Conservation (phyloP, 176 grass and related monocot genomes). For the Phoenix dactylifera region DNA sequence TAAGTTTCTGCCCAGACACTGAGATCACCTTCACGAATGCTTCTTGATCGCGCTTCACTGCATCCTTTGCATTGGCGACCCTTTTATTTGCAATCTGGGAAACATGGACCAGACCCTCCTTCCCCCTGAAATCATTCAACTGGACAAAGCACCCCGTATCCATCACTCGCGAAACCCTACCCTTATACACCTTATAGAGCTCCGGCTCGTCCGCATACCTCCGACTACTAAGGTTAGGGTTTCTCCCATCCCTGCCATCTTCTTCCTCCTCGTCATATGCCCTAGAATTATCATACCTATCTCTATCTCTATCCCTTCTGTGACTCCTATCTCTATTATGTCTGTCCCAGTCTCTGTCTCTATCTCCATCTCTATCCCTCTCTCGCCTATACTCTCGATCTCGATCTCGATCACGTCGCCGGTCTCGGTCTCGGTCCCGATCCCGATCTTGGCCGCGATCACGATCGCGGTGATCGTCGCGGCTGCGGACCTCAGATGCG, state of each 20-base stretch:
- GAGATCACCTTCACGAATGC: constrained; percentile 79
- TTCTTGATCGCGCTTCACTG: constrained; percentile 71
- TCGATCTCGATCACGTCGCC: constrained; percentile 14
- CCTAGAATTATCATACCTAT: constrained; percentile 10
- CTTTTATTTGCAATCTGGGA: constrained; percentile 60
- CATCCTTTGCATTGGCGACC: constrained; percentile 65
- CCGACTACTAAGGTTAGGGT: not conserved
- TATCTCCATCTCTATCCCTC: constrained; percentile 27
- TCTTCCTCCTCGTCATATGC: constrained; percentile 15
- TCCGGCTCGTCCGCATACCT: constrained; percentile 45
- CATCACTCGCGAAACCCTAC: constrained; percentile 63
- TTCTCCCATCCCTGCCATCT: constrained; percentile 8
- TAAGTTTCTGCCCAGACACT: constrained; percentile 59
- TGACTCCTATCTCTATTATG: constrained; percentile 3
- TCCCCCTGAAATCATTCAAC: constrained; percentile 42
- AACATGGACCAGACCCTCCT: constrained; percentile 78
- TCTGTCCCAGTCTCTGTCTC: not conserved
- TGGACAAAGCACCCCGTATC: constrained; percentile 81
- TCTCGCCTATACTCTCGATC: constrained; percentile 19
- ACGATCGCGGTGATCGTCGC: not conserved
- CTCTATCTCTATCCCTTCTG: constrained; percentile 11
- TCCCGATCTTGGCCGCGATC: constrained; percentile 11
- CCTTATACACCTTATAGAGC: constrained; percentile 61
- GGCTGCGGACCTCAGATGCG: constrained; percentile 4
- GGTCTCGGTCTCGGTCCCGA: constrained; percentile 18